phyloP scores from a whole-genome alignment of 176 grass and related monocot genomes.

The Cenchrus americanus region DNA sequence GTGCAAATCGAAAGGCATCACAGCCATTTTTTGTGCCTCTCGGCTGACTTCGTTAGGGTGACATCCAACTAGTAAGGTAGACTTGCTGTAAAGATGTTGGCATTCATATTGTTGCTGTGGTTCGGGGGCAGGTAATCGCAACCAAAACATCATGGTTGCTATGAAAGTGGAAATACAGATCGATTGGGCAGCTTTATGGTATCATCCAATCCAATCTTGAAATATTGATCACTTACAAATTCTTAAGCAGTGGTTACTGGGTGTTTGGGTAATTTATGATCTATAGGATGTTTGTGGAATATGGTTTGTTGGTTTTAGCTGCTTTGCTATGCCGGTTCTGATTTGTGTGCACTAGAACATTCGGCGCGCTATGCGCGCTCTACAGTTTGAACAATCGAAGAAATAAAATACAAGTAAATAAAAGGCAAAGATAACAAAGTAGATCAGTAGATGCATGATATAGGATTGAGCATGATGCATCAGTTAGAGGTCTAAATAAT shows the following conservation, averaged over 20 bases:
- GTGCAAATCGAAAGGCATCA: conserved; percentile 18
- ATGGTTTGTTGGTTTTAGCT: background rate
- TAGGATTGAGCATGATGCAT: too few relatives aligned
- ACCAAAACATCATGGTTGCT: conserved; percentile 34
- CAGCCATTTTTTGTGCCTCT: conserved; percentile 35
- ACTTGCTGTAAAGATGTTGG: background rate
- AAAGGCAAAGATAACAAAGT: too few relatives aligned
- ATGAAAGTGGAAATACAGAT: conserved; percentile 31
- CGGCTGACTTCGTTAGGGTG: background rate
- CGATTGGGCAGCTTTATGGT: background rate
- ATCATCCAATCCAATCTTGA: background rate
- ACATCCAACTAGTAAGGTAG: conserved; percentile 1
- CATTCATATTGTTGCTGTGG: conserved; percentile 18
- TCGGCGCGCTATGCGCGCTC: too few relatives aligned
- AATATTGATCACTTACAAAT: conserved; percentile 9
- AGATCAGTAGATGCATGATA: too few relatives aligned
- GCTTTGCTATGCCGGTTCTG: background rate
- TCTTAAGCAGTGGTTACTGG: background rate
- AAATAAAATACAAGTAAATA: too few relatives aligned
- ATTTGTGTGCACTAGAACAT: background rate
- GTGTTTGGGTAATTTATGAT: background rate
- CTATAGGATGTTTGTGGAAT: background rate
- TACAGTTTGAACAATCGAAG: too few relatives aligned
- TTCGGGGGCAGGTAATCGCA: conserved; percentile 19
- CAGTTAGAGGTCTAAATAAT: too few relatives aligned